These are phyloP conservation scores for Gossypium longicalyx DNA, from an alignment of 345 rosid genomes.

Conservation along the genomic window DNA sequence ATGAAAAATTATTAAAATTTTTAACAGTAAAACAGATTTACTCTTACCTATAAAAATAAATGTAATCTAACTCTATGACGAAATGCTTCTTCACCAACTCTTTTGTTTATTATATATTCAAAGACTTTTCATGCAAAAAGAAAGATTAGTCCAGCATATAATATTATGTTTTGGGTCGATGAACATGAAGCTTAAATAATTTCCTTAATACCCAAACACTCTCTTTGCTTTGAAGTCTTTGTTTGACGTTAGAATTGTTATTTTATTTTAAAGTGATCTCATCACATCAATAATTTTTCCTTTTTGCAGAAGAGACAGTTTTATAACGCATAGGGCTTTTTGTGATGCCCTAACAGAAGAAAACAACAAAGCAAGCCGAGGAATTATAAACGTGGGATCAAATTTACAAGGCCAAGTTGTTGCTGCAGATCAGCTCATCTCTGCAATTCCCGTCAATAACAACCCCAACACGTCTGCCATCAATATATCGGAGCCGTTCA, in stretches of 20 bases:
- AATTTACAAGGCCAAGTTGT: slow-evolving; percentile 18
- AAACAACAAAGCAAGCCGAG: slow-evolving; percentile 39
- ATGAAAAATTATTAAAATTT: too few relatives aligned
- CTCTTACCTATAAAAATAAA: too few relatives aligned
- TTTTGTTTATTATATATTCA: too few relatives aligned
- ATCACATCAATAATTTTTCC: slow-evolving; percentile 3
- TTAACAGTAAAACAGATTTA: accelerated
- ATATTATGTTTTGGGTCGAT: background rate
- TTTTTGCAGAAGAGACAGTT: slow-evolving; percentile 60
- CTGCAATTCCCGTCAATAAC: slow-evolving; percentile 20
- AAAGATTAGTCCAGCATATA: background rate
- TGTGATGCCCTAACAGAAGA: slow-evolving; percentile 66
- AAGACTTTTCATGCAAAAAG: background rate
- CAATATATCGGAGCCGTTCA: slow-evolving; percentile 13
- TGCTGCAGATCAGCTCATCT: slow-evolving; percentile 16
- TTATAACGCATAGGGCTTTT: slow-evolving; percentile 62
- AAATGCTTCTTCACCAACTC: too few relatives aligned
- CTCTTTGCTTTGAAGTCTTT: slow-evolving; percentile 5
- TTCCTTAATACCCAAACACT: background rate
- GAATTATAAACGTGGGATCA: slow-evolving; percentile 7
- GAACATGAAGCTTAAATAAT: background rate
- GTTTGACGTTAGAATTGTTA: background rate
- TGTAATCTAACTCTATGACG: too few relatives aligned
- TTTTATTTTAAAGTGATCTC: slow-evolving; percentile 24
- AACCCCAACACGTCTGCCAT: slow-evolving; percentile 14